A percentile compares a stretch with the other conserved stretches of the same genome.
phyloP scores from a whole-genome alignment of 257 asterid genomes.

The Mitragyna speciosa region DNA sequence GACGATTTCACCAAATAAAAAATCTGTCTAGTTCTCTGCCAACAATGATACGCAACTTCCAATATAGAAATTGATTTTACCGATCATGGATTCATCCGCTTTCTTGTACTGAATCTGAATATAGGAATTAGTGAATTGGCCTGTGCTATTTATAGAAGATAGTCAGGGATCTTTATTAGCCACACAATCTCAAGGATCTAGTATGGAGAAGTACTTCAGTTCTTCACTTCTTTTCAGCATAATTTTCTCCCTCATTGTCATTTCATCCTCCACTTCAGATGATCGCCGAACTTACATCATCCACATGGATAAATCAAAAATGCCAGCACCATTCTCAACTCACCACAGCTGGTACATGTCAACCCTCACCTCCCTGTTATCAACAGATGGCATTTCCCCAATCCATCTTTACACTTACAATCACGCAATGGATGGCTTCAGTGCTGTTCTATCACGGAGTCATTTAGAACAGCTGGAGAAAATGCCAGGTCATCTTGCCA shows the following conservation, averaged over 20 bases:
- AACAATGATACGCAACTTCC: neutral
- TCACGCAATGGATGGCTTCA: slow-evolving; percentile 54
- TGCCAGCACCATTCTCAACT: slow-evolving; percentile 62
- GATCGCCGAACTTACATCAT: slow-evolving; percentile 42
- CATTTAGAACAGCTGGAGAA: slow-evolving; percentile 41
- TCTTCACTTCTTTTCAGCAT: slow-evolving; percentile 2
- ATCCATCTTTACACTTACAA: slow-evolving; percentile 55
- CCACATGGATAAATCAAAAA: slow-evolving; percentile 59
- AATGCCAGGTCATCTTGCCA: slow-evolving; percentile 46
- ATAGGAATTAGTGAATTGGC: neutral
- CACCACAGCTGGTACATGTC: slow-evolving; percentile 59
- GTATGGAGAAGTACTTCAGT: slow-evolving; percentile 1
- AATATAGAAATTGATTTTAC: neutral
- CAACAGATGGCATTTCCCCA: slow-evolving; percentile 18
- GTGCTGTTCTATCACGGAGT: slow-evolving; percentile 48
- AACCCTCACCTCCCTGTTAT: slow-evolving; percentile 42
- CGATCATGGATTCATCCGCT: neutral
- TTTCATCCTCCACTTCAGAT: neutral
- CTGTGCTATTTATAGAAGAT: neutral
- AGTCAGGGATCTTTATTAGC: neutral
- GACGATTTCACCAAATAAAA: neutral
- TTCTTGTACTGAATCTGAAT: neutral
- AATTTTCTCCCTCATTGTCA: neutral
- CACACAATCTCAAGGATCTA: neutral
- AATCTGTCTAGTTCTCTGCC: neutral